These are phyloP conservation scores for Hericium alpestre DNA, from an alignment of 768 basidiomycete genomes.

Conservation along the genomic window DNA sequence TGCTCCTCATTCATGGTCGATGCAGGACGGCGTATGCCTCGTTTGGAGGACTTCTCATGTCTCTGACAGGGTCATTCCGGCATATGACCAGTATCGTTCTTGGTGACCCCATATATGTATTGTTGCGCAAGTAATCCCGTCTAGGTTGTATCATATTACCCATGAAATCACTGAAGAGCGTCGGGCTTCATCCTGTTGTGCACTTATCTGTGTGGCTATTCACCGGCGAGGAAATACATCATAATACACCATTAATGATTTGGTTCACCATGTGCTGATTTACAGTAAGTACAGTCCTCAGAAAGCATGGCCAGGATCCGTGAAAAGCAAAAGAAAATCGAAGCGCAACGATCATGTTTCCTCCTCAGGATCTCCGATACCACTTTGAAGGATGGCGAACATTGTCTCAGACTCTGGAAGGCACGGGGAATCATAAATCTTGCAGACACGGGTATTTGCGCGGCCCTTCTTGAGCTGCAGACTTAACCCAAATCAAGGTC, in stretches of 20 bases:
- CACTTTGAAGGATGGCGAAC: constrained; percentile 85
- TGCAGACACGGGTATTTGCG: constrained; percentile 86
- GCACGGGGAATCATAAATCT: constrained; percentile 97
- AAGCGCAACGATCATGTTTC: constrained; percentile 34
- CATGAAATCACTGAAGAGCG: no score
- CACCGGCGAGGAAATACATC: neutral
- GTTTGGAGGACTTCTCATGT: constrained; percentile 92
- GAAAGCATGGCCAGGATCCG: no score
- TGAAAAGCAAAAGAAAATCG: no score
- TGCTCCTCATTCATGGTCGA: constrained; percentile 10
- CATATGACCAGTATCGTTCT: constrained; percentile 88
- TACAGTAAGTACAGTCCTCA: no score
- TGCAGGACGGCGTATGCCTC: constrained; percentile 88
- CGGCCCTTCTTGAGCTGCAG: constrained; percentile 88
- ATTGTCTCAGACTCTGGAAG: constrained; percentile 92
- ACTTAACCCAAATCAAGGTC: constrained; percentile 25
- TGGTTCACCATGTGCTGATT: no score
- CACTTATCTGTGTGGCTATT: no score
- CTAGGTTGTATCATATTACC: neutral
- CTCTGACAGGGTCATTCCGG: constrained; percentile 83
- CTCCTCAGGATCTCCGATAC: constrained; percentile 92
- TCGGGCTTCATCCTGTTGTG: neutral
- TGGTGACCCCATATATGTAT: constrained; percentile 84
- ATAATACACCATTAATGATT: no score
- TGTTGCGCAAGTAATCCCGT: constrained; percentile 50